Base-by-base conservation (phyloP, 148 eudicot genomes). In the Bassia scoparia region DNA sequence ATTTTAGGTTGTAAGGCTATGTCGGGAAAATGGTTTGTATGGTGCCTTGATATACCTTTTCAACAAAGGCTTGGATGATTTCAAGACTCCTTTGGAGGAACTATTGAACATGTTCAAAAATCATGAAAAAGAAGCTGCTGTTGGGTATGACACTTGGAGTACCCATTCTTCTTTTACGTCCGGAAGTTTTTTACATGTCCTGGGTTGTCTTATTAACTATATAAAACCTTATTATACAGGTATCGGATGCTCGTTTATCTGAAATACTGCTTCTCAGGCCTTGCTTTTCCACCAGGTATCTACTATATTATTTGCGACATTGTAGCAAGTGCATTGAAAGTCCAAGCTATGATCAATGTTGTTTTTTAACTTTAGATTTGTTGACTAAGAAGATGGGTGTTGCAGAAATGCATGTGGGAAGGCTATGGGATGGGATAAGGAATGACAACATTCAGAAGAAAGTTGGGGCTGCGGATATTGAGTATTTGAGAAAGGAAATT, bases 1-100 rank as follows among this genome's bases (percentile, higher is more conserved):
- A 63, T 61, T 68, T 75, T 74, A 94, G 98, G 93, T 94, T 75
- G 92, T 94, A 73, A 86, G 92, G 69, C 76, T 94, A 71, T 94
- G 98, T 80, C 83, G 87, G 80, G 97, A 90, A 81, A 96, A 94
- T 80, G 88, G 95, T 46, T 72, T 94, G 80, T 86, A 94, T 76
- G 88, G 97, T 67, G 98, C 98, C 58, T 74, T 94, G 75, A 84
- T 94, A 76, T 91, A 94, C 84, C 84, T 94, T 55, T 94, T 91
- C 79, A 94, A 90, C 80, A 94, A 87, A 86, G 98, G 98, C 59
- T 83, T 94, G 55, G 95, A 94, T 85, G 98, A 94, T 88, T 94
- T 87, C 78, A 86, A 82, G 86, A 83, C 97, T 63, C 98, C 98
- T 64, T 79, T 94, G 50, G 98, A 94, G 84, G 98, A 94, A 84